Conservation (phyloP, 2,329 filamentous ascomycete species). For the Penicillium sp. region DNA sequence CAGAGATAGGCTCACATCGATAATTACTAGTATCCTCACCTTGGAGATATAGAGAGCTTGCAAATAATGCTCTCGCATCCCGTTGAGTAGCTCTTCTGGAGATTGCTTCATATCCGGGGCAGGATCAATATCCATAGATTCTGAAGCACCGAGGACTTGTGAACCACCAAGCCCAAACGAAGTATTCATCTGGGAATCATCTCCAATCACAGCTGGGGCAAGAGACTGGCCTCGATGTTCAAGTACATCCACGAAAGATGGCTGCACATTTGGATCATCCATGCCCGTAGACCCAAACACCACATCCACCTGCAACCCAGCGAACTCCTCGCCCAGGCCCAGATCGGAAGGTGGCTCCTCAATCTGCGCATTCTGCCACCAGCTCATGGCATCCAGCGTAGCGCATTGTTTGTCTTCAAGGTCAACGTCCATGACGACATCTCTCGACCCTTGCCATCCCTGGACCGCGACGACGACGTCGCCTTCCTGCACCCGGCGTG, state of each 20-base stretch:
- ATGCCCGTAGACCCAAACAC: constrained; percentile 35
- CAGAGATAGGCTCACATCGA: constrained; percentile 14
- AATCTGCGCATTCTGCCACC: constrained; percentile 46
- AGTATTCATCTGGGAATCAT: constrained; percentile 4
- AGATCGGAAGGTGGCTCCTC: constrained; percentile 36
- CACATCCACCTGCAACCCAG: constrained; percentile 38
- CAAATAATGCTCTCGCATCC: constrained; percentile 49
- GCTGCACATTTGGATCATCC: constrained; percentile 11
- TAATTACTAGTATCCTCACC: constrained; percentile 31
- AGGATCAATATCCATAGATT: constrained; percentile 24
- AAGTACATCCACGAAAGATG: constrained; percentile 30
- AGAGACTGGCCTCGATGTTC: constrained; percentile 27
- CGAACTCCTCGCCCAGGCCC: constrained; percentile 30
- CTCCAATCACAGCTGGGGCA: constrained; percentile 16
- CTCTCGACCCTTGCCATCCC: constrained; percentile 32
- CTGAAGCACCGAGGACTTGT: constrained; percentile 21
- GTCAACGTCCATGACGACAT: constrained; percentile 12
- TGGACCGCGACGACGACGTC: constrained; percentile 48
- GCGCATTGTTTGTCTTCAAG: constrained; percentile 9
- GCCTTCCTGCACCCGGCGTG: constrained; percentile 43
- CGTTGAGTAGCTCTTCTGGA: constrained; percentile 45
- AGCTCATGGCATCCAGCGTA: constrained; percentile 29
- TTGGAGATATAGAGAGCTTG: constrained; percentile 53
- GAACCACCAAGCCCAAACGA: constrained; percentile 23
- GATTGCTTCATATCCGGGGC: constrained; percentile 33